phyloP scores from a whole-genome alignment of 805 yeast species.

The Metschnikowia gelsemii region DNA sequence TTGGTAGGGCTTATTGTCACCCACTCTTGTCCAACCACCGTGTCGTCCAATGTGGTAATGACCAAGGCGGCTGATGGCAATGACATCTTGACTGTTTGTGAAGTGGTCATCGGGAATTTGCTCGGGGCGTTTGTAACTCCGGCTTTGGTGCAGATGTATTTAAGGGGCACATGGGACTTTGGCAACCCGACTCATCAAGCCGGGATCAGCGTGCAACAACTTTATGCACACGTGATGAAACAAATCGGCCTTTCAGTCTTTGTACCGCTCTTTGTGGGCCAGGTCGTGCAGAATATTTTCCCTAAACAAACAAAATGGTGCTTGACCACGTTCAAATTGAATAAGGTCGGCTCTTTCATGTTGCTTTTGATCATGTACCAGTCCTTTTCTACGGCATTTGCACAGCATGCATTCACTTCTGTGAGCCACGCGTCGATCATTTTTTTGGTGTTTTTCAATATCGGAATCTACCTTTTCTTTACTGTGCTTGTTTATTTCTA shows the following conservation, averaged over 20 bases:
- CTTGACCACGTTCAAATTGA: conserved; percentile 54
- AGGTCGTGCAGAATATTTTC: conserved; percentile 66
- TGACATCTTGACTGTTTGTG: conserved; percentile 73
- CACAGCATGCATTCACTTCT: conserved; percentile 71
- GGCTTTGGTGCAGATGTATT: conserved; percentile 72
- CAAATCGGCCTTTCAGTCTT: conserved; percentile 83
- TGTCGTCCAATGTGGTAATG: conserved; percentile 90
- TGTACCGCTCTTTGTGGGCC: conserved; percentile 87
- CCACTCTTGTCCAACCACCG: conserved; percentile 88
- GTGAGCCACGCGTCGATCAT: conserved; percentile 69
- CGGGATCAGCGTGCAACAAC: conserved; percentile 45
- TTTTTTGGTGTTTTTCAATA: conserved; percentile 77
- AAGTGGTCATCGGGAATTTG: conserved; percentile 81
- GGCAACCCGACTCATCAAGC: conserved; percentile 71
- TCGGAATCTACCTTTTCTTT: conserved; percentile 76
- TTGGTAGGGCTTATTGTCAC: conserved; percentile 80
- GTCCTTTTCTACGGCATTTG: conserved; percentile 84
- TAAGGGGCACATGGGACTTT: conserved; percentile 59
- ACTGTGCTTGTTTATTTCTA: conserved; percentile 58
- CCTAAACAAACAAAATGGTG: conserved; percentile 66
- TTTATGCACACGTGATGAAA: conserved; percentile 79
- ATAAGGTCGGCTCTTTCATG: conserved; percentile 78
- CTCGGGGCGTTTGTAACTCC: conserved; percentile 89
- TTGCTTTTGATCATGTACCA: conserved; percentile 73
- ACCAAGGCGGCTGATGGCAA: conserved; percentile 84